Evolutionary conservation across 2,329 filamentous ascomycete species (phyloP), one percentile per base, ranked within the genome.

Genomic region (Ophiostoma piceae): DNA sequence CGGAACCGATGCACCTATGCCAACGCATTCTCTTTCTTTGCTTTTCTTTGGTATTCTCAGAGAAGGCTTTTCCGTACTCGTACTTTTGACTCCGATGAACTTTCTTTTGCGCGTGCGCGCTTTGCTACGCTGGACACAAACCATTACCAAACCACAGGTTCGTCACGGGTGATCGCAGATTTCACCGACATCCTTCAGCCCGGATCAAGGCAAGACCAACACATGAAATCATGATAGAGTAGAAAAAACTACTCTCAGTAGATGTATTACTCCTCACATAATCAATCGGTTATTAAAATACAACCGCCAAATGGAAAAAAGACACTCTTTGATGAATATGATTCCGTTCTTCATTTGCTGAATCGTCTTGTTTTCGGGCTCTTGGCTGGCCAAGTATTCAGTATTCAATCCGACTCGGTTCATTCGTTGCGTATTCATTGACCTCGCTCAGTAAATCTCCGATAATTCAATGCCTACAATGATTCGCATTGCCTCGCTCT

Each of bases 131-230:
- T 29, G 26, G 2, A 3, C 35, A 35, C 35, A 35, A 35, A 19
- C 47, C 47, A 51, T 51, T 51, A 51, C 47, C 47, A 51, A n/a
- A 51, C 7, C 19, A 51, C 16, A 19, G n/a, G 22, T 26, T 11
- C n/a, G 12, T 57, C n/a, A 14, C 51, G 51, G n/a, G 11, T 14
- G 16, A 29, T 57, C 51, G 51, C 51, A 57, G 51, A 57, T n/a
- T 57, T 57, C 22, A 57, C 51, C 51, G 51, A 57, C 51, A 57
- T 26, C 51, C 8, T 29, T 57, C n/a, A 57, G 51, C 9, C 51
- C 51, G 51, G 51, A 57, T 57, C 51, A 26, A 57, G 51, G n/a
- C 51, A 57, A 57, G 51, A 57, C 51, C 51, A 57, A n/a, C 51
- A 22, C 51, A 57, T 57, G 51, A 57, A 57, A 29, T 57, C 51